Evolutionary conservation across 2,329 filamentous ascomycete genomes (phyloP).

Genomic region (Fusarium sp.): DNA sequence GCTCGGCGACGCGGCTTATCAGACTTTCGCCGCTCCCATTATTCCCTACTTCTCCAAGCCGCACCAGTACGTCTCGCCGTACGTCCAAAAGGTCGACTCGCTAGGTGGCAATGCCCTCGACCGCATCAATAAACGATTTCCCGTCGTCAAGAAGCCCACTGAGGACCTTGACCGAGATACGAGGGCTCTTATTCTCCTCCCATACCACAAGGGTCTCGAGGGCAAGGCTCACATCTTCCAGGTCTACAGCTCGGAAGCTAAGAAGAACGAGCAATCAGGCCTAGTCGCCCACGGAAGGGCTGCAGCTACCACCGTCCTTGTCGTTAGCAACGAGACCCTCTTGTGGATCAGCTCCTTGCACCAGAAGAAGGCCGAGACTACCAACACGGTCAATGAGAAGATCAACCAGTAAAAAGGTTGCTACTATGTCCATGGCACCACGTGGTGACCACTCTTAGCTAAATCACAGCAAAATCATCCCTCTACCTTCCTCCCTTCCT

Average conservation of each 20-base stretch:
- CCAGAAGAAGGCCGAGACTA: constrained; percentile 69
- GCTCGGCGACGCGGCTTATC: constrained; percentile 78
- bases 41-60: constrained; percentile 77
- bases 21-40: constrained; percentile 79
- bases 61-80: constrained; percentile 84
- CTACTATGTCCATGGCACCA: background rate
- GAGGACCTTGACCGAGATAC: constrained; percentile 73
- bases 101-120: constrained; percentile 76
- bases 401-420: constrained; percentile 51
- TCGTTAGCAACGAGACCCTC: constrained; percentile 73
- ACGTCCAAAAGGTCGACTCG: constrained; percentile 82
- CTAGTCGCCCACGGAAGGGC: constrained; percentile 76
- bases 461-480: background rate
- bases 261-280: constrained; percentile 71
- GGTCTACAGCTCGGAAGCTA: constrained; percentile 67
- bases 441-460: constrained; percentile 17
- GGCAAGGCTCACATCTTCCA: constrained; percentile 69
- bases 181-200: constrained; percentile 68
- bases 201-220: constrained; percentile 69
- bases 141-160: constrained; percentile 79
- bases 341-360: constrained; percentile 67
- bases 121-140: constrained; percentile 76
- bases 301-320: constrained; percentile 71
- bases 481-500: no score
- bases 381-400: constrained; percentile 65